Percentiles rank a stretch among this genome's conserved stretches.
These are phyloP conservation scores for Alternaria arborescens DNA, from an alignment of 2,329 filamentous ascomycete genomes.

Conservation along the genomic window DNA sequence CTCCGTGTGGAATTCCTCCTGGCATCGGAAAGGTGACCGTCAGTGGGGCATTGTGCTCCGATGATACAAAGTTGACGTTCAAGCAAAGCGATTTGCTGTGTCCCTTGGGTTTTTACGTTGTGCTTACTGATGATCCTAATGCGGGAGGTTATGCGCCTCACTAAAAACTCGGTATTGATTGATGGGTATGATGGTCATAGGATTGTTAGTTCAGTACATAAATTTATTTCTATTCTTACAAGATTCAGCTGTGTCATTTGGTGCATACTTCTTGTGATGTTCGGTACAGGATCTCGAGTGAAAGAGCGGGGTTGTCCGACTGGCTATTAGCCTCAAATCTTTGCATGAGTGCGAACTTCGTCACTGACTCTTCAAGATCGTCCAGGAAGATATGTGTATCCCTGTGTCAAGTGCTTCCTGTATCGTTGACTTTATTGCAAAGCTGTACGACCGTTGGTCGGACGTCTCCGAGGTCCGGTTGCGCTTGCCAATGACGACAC, in stretches of 20 bases:
- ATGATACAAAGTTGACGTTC: conserved; percentile 33
- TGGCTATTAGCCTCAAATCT: background rate
- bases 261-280: background rate
- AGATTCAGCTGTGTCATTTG: background rate
- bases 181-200: background rate
- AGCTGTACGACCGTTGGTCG: background rate
- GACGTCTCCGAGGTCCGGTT: background rate
- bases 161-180: background rate
- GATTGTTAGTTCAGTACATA: background rate
- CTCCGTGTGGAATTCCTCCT: conserved; percentile 32
- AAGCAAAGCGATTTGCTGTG: conserved; percentile 32
- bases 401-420: background rate
- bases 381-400: background rate
- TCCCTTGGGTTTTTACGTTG: conserved; percentile 39
- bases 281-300: background rate
- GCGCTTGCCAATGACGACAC: background rate
- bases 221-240: background rate
- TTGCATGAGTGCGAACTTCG: background rate
- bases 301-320: background rate
- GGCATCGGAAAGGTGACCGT: conserved; percentile 30
- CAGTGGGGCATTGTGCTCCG: conserved; percentile 31
- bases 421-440: background rate
- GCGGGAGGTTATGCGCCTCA: conserved; percentile 2
- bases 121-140: conserved; percentile 34
- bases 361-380: background rate